These are phyloP conservation scores for Monilinia laxa DNA, from an alignment of 2,329 filamentous ascomycete species.

Conservation along the genomic window DNA sequence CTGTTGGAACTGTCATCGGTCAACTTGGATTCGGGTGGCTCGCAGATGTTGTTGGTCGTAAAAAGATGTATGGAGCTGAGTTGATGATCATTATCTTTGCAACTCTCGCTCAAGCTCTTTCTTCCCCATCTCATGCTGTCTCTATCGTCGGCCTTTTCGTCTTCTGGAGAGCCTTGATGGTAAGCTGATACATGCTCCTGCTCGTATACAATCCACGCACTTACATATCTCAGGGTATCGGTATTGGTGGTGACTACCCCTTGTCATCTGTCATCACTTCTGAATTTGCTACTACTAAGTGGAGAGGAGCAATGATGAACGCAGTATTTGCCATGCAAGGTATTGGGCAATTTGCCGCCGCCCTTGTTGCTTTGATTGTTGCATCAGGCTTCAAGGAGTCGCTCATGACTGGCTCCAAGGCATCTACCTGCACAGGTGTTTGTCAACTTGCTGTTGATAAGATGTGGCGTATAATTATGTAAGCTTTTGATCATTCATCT, in stretches of 20 bases:
- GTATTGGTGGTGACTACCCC: slow-evolving; percentile 77
- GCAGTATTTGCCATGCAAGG: slow-evolving; percentile 87
- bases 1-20: slow-evolving; percentile 78
- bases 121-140: slow-evolving; percentile 61
- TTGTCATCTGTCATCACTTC: slow-evolving; percentile 82
- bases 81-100: slow-evolving; percentile 78
- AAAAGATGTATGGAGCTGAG: slow-evolving; percentile 76
- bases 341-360: slow-evolving; percentile 74
- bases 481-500: not conserved
- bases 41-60: slow-evolving; percentile 75
- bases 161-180: slow-evolving; percentile 80
- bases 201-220: slow-evolving; percentile 28
- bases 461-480: slow-evolving; percentile 79
- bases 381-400: slow-evolving; percentile 69
- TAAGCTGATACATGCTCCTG: slow-evolving; percentile 16
- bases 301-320: slow-evolving; percentile 84
- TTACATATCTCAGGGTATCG: slow-evolving; percentile 50
- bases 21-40: slow-evolving; percentile 78
- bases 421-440: slow-evolving; percentile 59
- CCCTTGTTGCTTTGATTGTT: slow-evolving; percentile 73
- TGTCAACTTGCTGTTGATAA: slow-evolving; percentile 75
- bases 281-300: slow-evolving; percentile 83
- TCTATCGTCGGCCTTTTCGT: slow-evolving; percentile 66
- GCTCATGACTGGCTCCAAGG: slow-evolving; percentile 52
- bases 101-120: slow-evolving; percentile 69